phyloP scores from a whole-genome alignment of 768 basidiomycete genomes.

The Kwoniella sp. region DNA sequence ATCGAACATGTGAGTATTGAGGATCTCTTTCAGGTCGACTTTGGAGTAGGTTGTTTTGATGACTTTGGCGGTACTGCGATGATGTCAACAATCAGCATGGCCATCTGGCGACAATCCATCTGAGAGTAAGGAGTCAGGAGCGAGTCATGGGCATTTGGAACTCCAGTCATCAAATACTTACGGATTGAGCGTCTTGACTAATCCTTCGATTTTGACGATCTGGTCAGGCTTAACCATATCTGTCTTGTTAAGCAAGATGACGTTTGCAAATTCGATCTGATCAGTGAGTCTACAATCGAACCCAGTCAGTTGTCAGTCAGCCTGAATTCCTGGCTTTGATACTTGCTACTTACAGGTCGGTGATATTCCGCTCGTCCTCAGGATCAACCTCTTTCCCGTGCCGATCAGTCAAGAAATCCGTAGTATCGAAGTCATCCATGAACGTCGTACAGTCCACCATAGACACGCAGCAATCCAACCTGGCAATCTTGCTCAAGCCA shows the following conservation, averaged over 20 bases:
- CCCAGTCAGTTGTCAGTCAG: background rate
- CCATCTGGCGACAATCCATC: too few species aligned
- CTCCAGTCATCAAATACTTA: constrained; percentile 30
- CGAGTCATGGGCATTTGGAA: too few species aligned
- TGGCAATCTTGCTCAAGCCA: constrained; percentile 48
- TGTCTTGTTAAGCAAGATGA: constrained; percentile 53
- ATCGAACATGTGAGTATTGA: constrained; percentile 51
- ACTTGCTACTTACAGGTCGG: constrained; percentile 38
- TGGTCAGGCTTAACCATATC: constrained; percentile 40
- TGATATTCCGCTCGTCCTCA: constrained; percentile 55
- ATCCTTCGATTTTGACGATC: constrained; percentile 35
- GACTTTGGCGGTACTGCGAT: constrained; percentile 32
- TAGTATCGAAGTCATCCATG: constrained; percentile 49
- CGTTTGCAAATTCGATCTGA: constrained; percentile 56
- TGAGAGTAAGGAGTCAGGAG: too few species aligned
- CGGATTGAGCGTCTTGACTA: constrained; percentile 54
- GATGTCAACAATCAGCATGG: too few species aligned
- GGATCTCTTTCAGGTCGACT: constrained; percentile 46
- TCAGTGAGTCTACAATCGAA: constrained; percentile 39
- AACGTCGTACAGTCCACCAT: constrained; percentile 52
- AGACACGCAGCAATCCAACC: constrained; percentile 52
- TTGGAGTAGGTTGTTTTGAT: constrained; percentile 33
- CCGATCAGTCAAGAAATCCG: constrained; percentile 54
- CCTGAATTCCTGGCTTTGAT: background rate
- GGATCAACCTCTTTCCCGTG: constrained; percentile 47